Base-by-base conservation (phyloP, 192 early-diverging fungal species). In the Chytriomyces confervae region DNA sequence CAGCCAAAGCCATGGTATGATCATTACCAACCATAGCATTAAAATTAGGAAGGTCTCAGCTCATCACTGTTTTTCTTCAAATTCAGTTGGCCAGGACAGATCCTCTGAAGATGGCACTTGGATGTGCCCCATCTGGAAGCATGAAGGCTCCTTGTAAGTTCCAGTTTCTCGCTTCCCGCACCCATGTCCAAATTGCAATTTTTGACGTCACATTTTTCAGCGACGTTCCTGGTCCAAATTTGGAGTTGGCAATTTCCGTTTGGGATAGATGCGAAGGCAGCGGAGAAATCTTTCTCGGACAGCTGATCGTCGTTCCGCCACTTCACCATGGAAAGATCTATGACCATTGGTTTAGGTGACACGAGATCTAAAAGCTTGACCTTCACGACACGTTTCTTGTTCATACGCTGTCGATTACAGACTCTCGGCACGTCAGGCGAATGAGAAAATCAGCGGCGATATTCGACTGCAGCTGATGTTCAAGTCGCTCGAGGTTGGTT, bases 141-240 rank as follows among this genome's bases (percentile, higher is more conserved):
- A 88, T 62, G 87, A 87, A 60, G 87, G 86, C n/a, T 84, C 83
- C n/a, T 88, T 88, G 87, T 88, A 71, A 81, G 80, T 74, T 7
- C 18, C 13, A 50, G 62, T 62, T 49, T 79, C 67, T 61, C 16
- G 6, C 77, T 75, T 61, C 77, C 79, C 29, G 61, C 78, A 13
- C 61, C 66, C 36, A 36, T 11, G 57, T 81, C 20, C 36, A 5
- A 80, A 44, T 78, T 69, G 57, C 18, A 61, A 61, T n/a, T n/a
- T 24, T n/a, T 18, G 51, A 16, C 18, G 23, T 82, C n/a, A 60
- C 80, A 48, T 24, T 36, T 76, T 62, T 9, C 53, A 88, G 86
- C 67, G 86, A 88, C 72, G 85, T 88, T 16, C 47, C 82, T 4
- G 77, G 86, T 20, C 75, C 81, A 1, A 84, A 85, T 24, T 78